phyloP scores from a whole-genome alignment of 2,329 filamentous ascomycete species.

The Neopestalotiopsis sp. region DNA sequence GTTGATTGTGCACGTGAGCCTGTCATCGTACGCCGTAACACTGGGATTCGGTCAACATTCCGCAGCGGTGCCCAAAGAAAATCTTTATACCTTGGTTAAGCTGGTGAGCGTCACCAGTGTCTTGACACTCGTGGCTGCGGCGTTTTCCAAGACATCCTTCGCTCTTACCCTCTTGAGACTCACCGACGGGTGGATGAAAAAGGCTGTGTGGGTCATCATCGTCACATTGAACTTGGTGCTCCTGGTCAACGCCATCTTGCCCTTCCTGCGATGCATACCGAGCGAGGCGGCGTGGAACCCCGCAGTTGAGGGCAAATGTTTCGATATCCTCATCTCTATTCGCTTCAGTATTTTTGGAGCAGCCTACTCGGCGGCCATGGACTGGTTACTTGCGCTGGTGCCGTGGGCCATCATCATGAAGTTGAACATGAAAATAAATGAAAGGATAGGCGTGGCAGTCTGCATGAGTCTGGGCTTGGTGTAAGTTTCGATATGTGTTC shows the following conservation, averaged over 20 bases:
- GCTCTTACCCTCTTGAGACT: conserved; percentile 41
- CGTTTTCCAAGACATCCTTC: conserved; percentile 47
- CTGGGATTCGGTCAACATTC: conserved; percentile 19
- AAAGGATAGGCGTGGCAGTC: conserved; percentile 42
- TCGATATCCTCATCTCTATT: conserved; percentile 25
- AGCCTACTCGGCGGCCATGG: conserved; percentile 37
- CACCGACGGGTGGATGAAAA: conserved; percentile 31
- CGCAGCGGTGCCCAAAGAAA: conserved; percentile 7
- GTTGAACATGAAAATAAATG: conserved; percentile 41
- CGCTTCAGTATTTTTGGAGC: conserved; percentile 27
- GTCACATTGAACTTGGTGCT: conserved; percentile 35
- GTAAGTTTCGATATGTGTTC: conserved; percentile 22
- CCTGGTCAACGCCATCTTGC: conserved; percentile 31
- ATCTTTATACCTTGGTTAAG: neutral
- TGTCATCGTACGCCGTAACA: conserved; percentile 16
- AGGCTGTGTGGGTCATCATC: conserved; percentile 39
- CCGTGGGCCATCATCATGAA: conserved; percentile 44
- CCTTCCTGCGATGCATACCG: conserved; percentile 27
- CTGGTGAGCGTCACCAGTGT: conserved; percentile 11
- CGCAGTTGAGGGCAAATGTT: conserved; percentile 23
- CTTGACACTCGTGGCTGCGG: conserved; percentile 34
- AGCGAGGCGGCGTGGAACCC: conserved; percentile 23
- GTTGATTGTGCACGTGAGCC: neutral
- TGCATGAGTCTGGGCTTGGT: conserved; percentile 44
- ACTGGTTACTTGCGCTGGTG: conserved; percentile 43